Evolutionary conservation across 1,284 basidiomycete species (phyloP).

Genomic region (Kalmanozyma brasiliensis): DNA sequence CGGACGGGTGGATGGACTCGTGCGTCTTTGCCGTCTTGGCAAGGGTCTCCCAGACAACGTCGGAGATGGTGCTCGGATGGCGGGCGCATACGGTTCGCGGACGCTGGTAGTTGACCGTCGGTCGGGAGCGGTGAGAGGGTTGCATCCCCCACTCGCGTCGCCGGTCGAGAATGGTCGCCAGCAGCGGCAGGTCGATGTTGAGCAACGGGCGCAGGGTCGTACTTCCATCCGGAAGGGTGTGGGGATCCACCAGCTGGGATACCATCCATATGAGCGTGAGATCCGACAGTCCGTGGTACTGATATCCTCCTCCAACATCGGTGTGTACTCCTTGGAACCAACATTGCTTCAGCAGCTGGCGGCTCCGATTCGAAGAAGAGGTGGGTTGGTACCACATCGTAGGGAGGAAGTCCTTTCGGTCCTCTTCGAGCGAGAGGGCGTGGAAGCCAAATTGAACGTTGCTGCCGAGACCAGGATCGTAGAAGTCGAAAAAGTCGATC

Average conservation of each 20-base stretch:
- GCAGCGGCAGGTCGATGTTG: conserved; percentile 38
- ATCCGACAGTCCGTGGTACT: conserved; percentile 60
- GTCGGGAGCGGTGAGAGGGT: conserved; percentile 39
- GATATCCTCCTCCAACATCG: conserved; percentile 61
- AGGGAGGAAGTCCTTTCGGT: conserved; percentile 60
- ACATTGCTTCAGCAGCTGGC: conserved; percentile 61
- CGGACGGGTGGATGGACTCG: conserved; percentile 50
- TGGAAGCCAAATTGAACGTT: conserved; percentile 63
- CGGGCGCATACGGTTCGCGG: conserved; percentile 16
- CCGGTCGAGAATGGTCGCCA: conserved; percentile 42
- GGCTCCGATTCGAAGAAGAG: no score
- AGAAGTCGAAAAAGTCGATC: conserved; percentile 56
- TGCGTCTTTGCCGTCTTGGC: conserved; percentile 28
- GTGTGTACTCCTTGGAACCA: conserved; percentile 66
- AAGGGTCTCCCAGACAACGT: conserved; percentile 40
- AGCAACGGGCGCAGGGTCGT: conserved; percentile 40
- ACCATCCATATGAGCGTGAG: conserved; percentile 65
- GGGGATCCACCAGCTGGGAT: conserved; percentile 47
- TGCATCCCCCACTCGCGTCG: conserved; percentile 48
- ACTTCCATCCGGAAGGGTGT: conserved; percentile 21
- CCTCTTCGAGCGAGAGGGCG: conserved; percentile 60
- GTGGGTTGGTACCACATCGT: conserved; percentile 56
- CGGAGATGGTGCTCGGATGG: conserved; percentile 12
- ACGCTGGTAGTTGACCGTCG: conserved; percentile 24
- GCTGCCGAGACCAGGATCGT: conserved; percentile 59